Conservation (phyloP, 2,329 filamentous ascomycete species). For the Stagonosporopsis rhizophila region DNA sequence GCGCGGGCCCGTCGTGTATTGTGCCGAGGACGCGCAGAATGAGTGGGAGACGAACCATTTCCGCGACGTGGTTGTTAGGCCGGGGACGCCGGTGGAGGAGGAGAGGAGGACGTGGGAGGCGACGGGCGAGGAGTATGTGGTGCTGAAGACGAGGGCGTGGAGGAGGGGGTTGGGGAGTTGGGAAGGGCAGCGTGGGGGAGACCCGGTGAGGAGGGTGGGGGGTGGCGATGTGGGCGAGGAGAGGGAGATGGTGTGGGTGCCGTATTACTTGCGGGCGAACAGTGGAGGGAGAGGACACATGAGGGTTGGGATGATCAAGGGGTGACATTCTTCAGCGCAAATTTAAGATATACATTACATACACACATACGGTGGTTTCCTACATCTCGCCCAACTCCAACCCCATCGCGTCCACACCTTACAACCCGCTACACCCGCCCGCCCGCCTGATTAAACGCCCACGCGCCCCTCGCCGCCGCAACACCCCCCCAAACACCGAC, state of each 20-base stretch:
- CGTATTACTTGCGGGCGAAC: slow-evolving; percentile 19
- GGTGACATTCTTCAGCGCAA: neutral
- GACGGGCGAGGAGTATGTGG: slow-evolving; percentile 10
- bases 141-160: neutral
- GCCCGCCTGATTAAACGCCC: slow-evolving; percentile 7
- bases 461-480: slow-evolving; percentile 2
- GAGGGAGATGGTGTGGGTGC: slow-evolving; percentile 15
- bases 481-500: slow-evolving; percentile 13
- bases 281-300: slow-evolving; percentile 18
- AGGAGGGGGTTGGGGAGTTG: neutral
- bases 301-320: slow-evolving; percentile 10
- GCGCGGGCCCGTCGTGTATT: slow-evolving; percentile 20
- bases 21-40: slow-evolving; percentile 17
- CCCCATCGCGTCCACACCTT: neutral
- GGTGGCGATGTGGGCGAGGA: neutral
- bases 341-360: too few relatives aligned
- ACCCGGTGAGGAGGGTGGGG: neutral
- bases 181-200: neutral
- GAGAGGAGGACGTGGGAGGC: slow-evolving; percentile 1
- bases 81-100: slow-evolving; percentile 3
- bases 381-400: too few relatives aligned
- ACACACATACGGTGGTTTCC: too few relatives aligned
- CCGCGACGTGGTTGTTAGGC: slow-evolving; percentile 12
- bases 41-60: slow-evolving; percentile 19
- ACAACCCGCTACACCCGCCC: too few relatives aligned